Base-by-base conservation (phyloP, 257 asterid genomes). In the Nicotiana tabacum region DNA sequence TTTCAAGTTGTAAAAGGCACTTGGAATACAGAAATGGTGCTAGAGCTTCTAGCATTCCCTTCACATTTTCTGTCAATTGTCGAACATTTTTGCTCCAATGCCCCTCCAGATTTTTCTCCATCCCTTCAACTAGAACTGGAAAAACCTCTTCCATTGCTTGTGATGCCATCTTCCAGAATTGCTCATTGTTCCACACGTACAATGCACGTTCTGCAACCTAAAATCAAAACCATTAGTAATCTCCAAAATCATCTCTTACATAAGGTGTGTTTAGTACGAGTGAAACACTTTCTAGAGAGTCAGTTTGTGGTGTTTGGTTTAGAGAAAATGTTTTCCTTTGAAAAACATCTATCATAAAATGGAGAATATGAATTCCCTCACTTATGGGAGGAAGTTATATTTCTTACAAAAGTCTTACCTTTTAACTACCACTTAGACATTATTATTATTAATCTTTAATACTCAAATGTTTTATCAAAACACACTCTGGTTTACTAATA, bases 131-230 rank as follows among this genome's bases (percentile, higher is more conserved):
- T 53, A 94, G 81, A 7, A 92, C 68, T 2, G 95, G 95, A 30
- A 90, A 88, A 51, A 94, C 97, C 0, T 88, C 88, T 21, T 92
- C 92, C 78, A 82, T 83, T 53, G 89, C 94, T 24, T 87, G 86
- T 30, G 87, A 85, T 51, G 92, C 94, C 97, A 93, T 93, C 88
- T 92, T 94, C 89, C 93, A 96, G 30, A 94, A 90, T 46, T 64
- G 91, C 90, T 94, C 97, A 58, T 89, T 94, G 91, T 94, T 94
- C 98, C 98, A 94, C 32, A 92, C 86, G 27, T 94, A 93, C 13
- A 93, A 90, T 9, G 97, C 98, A 0, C 97, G 88, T 85, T 94
- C 98, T 9, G 98, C 98, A 18, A 94, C 98, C 98, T 94, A 86
- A 83, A 29, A 29, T 16, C 39, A 67, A 39, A 18, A 30, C 43